Evolutionary conservation across 2,329 filamentous ascomycete genomes (phyloP).

Genomic region (Thelonectria rubi): DNA sequence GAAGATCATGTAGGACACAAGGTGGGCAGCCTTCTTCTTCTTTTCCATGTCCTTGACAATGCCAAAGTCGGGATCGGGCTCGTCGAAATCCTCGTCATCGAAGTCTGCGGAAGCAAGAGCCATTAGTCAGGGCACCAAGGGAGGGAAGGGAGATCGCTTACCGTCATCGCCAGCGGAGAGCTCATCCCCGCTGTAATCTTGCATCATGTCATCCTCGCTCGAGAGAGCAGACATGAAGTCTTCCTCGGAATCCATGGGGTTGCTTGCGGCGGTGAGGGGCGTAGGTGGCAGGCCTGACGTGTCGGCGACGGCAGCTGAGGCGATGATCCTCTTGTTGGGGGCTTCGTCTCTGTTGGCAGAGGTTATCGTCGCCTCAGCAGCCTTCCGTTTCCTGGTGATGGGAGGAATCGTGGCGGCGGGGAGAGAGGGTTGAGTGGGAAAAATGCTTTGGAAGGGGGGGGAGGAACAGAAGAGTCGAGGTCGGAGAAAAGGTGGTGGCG

Average conservation of each 20-base stretch:
- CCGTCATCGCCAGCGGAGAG: constrained; percentile 61
- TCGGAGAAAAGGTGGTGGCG: constrained; percentile 15
- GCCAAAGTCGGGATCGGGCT: constrained; percentile 64
- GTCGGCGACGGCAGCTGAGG: constrained; percentile 57
- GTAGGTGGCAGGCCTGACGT: constrained; percentile 63
- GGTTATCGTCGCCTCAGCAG: constrained; percentile 70
- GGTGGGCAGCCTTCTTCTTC: constrained; percentile 77
- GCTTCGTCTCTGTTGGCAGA: constrained; percentile 53
- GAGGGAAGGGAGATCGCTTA: constrained; percentile 41
- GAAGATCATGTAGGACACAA: constrained; percentile 86
- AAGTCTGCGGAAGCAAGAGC: constrained; percentile 56
- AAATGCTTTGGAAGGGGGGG: neutral
- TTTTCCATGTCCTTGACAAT: constrained; percentile 71
- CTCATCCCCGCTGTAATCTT: constrained; percentile 81
- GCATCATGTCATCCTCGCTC: constrained; percentile 76
- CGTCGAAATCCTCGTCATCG: constrained; percentile 65
- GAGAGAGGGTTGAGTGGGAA: constrained; percentile 7
- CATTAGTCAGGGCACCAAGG: constrained; percentile 26
- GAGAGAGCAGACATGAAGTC: constrained; percentile 89
- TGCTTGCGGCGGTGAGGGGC: constrained; percentile 62
- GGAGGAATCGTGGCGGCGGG: constrained; percentile 65
- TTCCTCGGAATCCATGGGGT: constrained; percentile 92
- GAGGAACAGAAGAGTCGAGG: neutral
- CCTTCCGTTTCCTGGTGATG: constrained; percentile 68
- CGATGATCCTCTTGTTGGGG: constrained; percentile 64